Evolutionary conservation across 805 yeast genomes (phyloP).

Genomic region (Yarrowia sp.): DNA sequence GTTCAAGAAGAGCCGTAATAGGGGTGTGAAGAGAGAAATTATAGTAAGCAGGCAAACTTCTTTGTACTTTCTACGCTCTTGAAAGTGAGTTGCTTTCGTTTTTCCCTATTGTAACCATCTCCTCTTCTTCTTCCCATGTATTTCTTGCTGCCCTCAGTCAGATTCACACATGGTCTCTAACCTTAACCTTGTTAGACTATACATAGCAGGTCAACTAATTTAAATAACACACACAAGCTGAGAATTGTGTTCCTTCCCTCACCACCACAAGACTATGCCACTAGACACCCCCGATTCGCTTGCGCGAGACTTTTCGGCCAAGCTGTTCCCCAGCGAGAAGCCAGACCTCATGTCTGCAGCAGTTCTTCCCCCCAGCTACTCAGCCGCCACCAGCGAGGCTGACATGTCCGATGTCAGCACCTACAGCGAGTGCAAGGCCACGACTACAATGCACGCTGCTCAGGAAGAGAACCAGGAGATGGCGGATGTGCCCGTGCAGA

Average conservation of each 20-base stretch:
- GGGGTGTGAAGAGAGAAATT: no score
- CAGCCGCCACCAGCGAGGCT: slow-evolving; percentile 35
- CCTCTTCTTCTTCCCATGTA: no score
- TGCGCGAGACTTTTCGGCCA: slow-evolving; percentile 28
- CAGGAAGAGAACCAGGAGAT: slow-evolving; percentile 5
- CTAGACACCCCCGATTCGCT: slow-evolving; percentile 32
- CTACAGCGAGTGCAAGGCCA: slow-evolving; percentile 33
- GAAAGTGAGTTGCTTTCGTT: no score
- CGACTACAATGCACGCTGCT: neutral
- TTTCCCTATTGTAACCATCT: no score
- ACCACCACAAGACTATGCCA: slow-evolving; percentile 20
- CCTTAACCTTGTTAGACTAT: neutral
- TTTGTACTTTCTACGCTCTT: no score
- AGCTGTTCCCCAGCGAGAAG: slow-evolving; percentile 21
- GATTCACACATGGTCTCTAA: slow-evolving; percentile 4
- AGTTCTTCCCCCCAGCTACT: slow-evolving; percentile 27
- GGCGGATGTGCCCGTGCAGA: slow-evolving; percentile 22
- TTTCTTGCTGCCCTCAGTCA: slow-evolving; percentile 9
- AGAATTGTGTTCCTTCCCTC: slow-evolving; percentile 7
- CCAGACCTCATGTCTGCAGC: slow-evolving; percentile 12
- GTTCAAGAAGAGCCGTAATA: no score
- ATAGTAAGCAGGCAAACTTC: no score
- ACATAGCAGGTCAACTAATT: neutral
- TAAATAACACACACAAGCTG: neutral
- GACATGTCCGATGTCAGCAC: slow-evolving; percentile 32